These are phyloP conservation scores for Ceratocystiopsis sp. DNA, from an alignment of 2,329 filamentous ascomycete genomes.

Conservation along the genomic window DNA sequence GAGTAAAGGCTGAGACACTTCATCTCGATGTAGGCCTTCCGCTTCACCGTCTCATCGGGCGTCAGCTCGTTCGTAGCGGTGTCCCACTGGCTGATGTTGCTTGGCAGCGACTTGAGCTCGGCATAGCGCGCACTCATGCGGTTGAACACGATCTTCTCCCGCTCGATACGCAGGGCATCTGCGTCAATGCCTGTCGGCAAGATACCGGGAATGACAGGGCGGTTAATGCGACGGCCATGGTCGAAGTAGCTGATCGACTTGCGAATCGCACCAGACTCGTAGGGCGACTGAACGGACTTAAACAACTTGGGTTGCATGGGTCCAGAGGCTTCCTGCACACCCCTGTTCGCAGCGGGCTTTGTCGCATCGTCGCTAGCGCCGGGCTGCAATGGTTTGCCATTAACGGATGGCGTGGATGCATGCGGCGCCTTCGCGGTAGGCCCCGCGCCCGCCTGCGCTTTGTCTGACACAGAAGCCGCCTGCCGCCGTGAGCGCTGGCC, in stretches of 20 bases:
- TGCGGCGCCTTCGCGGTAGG: slow-evolving; percentile 8
- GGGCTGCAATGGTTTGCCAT: slow-evolving; percentile 14
- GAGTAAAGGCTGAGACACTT: slow-evolving; percentile 78
- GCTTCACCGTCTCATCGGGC: slow-evolving; percentile 67
- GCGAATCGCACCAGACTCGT: slow-evolving; percentile 35
- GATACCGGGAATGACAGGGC: slow-evolving; percentile 69
- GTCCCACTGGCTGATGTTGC: slow-evolving; percentile 79
- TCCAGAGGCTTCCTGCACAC: slow-evolving; percentile 17
- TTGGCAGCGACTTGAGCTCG: slow-evolving; percentile 68
- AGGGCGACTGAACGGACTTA: slow-evolving; percentile 61
- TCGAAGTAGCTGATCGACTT: slow-evolving; percentile 59
- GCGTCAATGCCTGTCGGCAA: slow-evolving; percentile 81
- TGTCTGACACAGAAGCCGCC: slow-evolving; percentile 29
- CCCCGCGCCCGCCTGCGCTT: slow-evolving; percentile 6
- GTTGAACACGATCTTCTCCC: slow-evolving; percentile 79
- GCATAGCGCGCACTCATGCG: slow-evolving; percentile 70
- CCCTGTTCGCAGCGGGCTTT: slow-evolving; percentile 17
- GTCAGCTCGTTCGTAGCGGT: slow-evolving; percentile 48
- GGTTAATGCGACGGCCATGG: slow-evolving; percentile 58
- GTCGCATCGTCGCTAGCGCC: slow-evolving; percentile 23
- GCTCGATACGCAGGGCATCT: slow-evolving; percentile 69
- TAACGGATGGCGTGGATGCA: slow-evolving; percentile 11
- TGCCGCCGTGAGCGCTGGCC: slow-evolving; percentile 51
- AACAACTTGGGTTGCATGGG: slow-evolving; percentile 33
- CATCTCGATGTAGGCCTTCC: slow-evolving; percentile 86